Conservation (phyloP, 768 basidiomycete species). For the Lentinula edodes region DNA sequence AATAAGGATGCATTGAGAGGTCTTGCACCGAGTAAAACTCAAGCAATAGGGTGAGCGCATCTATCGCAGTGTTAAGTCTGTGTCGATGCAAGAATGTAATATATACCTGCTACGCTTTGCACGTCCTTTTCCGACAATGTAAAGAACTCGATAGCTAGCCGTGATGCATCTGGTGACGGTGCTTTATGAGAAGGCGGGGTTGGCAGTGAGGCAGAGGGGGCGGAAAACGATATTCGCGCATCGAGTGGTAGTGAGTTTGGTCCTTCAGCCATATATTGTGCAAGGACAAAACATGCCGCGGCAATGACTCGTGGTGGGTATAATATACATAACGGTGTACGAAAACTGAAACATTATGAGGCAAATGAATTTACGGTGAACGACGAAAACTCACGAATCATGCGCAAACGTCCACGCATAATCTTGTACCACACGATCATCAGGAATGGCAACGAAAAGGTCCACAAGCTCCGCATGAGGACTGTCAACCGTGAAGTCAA, state of each 20-base stretch:
- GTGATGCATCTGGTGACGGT: conserved; percentile 61
- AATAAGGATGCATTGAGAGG: conserved; percentile 39
- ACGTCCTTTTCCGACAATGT: conserved; percentile 57
- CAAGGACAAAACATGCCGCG: conserved; percentile 71
- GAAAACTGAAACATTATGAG: conserved; percentile 43
- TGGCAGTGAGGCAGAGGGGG: conserved; percentile 71
- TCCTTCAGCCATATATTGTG: conserved; percentile 67
- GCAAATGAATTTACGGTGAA: conserved; percentile 3
- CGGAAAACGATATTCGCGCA: conserved; percentile 64
- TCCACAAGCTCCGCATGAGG: conserved; percentile 75
- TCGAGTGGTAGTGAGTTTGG: conserved; percentile 71
- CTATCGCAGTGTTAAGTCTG: conserved; percentile 28
- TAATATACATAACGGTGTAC: conserved; percentile 73
- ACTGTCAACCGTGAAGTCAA: conserved; percentile 75
- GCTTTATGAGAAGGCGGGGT: conserved; percentile 78
- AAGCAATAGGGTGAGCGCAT: conserved; percentile 57
- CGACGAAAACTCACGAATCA: conserved; percentile 62
- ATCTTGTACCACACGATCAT: conserved; percentile 51
- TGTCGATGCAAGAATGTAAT: not conserved
- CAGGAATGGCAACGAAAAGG: conserved; percentile 54
- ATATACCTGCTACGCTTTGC: conserved; percentile 53
- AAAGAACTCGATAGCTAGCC: conserved; percentile 65
- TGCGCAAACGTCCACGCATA: conserved; percentile 84
- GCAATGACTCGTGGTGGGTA: conserved; percentile 69
- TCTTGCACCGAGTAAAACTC: conserved; percentile 73